Evolutionary conservation across 1,284 basidiomycete genomes (phyloP).

Genomic region (Pyrrhoderma lamaoense): DNA sequence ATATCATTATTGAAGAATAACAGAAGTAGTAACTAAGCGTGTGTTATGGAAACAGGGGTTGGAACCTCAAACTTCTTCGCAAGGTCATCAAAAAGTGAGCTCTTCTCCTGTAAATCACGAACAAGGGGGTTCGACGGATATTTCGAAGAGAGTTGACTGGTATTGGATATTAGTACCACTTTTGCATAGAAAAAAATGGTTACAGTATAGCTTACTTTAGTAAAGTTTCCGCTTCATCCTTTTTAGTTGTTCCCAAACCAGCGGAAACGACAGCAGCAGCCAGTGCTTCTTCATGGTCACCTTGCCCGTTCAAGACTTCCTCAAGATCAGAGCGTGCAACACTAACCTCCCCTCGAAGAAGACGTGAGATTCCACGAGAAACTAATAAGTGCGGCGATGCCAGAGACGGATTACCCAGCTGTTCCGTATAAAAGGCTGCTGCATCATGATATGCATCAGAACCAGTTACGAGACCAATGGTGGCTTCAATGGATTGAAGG

Average conservation of each 20-base stretch:
- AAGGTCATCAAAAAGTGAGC: constrained; percentile 63
- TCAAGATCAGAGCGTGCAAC: constrained; percentile 82
- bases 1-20: too few species aligned
- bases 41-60: constrained; percentile 26
- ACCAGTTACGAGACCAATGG: constrained; percentile 76
- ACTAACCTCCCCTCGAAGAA: constrained; percentile 71
- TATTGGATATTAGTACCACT: background rate
- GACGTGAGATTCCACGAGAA: constrained; percentile 77
- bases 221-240: constrained; percentile 53
- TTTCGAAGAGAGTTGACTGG: constrained; percentile 52
- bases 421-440: constrained; percentile 87
- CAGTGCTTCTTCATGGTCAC: constrained; percentile 58
- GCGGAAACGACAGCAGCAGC: constrained; percentile 63
- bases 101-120: constrained; percentile 53
- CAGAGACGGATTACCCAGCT: constrained; percentile 79
- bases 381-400: constrained; percentile 71
- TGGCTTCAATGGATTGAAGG: constrained; percentile 84
- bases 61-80: constrained; percentile 62
- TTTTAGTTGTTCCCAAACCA: constrained; percentile 52
- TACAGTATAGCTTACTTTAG: constrained; percentile 49
- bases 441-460: constrained; percentile 65
- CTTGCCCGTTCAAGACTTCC: constrained; percentile 48
- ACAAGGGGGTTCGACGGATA: constrained; percentile 65
- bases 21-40: too few species aligned
- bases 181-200: constrained; percentile 11